phyloP scores from a whole-genome alignment of 192 early-diverging fungal genomes.

The Fimicolochytrium jonesii region DNA sequence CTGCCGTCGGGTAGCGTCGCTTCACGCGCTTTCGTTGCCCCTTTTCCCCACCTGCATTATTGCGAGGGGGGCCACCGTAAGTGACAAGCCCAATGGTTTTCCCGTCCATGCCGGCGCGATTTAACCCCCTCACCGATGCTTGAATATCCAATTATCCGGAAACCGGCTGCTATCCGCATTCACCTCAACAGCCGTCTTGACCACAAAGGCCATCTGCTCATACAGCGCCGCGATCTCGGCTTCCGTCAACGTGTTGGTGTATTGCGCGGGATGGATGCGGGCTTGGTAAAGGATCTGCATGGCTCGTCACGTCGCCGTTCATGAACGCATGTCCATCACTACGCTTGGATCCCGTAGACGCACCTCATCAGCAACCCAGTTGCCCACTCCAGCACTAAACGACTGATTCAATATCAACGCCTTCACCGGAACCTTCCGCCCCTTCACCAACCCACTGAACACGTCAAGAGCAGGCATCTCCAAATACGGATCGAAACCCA shows the following conservation, averaged over 20 bases:
- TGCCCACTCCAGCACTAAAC: constrained; percentile 77
- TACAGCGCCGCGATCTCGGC: constrained; percentile 46
- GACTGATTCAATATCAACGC: constrained; percentile 69
- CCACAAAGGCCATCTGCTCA: constrained; percentile 44
- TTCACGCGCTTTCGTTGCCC: constrained; percentile 35
- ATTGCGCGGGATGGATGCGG: constrained; percentile 63
- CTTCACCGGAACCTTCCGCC: constrained; percentile 60
- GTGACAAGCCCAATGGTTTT: neutral
- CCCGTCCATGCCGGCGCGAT: neutral
- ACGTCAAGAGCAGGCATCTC: constrained; percentile 45
- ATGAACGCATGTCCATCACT: neutral
- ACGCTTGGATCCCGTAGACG: neutral
- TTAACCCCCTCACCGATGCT: constrained; percentile 56
- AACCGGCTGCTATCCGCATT: constrained; percentile 67
- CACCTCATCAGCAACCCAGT: constrained; percentile 82
- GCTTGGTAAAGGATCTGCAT: constrained; percentile 64
- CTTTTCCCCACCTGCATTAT: constrained; percentile 60
- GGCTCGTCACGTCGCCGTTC: neutral
- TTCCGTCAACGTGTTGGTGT: constrained; percentile 41
- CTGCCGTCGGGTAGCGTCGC: constrained; percentile 51
- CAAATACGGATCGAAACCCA: constrained; percentile 75
- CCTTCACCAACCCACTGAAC: constrained; percentile 41
- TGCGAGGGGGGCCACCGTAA: too few relatives aligned
- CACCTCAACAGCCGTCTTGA: constrained; percentile 50
- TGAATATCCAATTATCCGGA: constrained; percentile 75